Evolutionary conservation across 257 asterid genomes (phyloP), one percentile per base, ranked within the genome.

Genomic region (Scutellaria baicalensis): DNA sequence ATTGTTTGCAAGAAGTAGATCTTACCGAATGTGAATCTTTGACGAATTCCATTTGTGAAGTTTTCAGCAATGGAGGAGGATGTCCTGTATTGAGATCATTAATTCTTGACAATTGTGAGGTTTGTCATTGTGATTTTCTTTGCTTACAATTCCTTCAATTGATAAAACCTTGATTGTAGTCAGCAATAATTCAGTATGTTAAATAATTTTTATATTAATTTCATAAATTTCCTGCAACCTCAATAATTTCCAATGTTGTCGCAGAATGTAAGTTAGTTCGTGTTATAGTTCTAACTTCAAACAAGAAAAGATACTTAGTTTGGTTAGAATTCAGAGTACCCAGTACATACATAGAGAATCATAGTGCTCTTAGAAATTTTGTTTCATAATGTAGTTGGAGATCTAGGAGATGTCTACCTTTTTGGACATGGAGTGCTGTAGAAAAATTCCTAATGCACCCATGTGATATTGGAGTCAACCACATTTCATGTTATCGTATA

Each of bases 21-120:
- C 99, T 94, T 76, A 85, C 92, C 47, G 99, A 91, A 80, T 94
- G 99, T 23, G 99, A 91, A 77, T 85, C 96, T 18, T 80, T 94
- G 83, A 91, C 91, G 20, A 82, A 94, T 78, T 86, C n/a, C n/a
- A n/a, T n/a, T n/a, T n/a, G n/a, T n/a, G n/a, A n/a, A n/a, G n/a
- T n/a, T n/a, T n/a, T n/a, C n/a, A n/a, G n/a, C n/a, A n/a, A n/a
- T n/a, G n/a, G n/a, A n/a, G n/a, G n/a, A n/a, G n/a, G n/a, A n/a
- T n/a, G n/a, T n/a, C n/a, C n/a, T n/a, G n/a, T n/a, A n/a, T n/a
- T n/a, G n/a, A n/a, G n/a, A n/a, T n/a, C n/a, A n/a, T n/a, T n/a
- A n/a, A n/a, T n/a, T n/a, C n/a, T n/a, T n/a, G n/a, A n/a, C n/a
- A n/a, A n/a, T n/a, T n/a, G n/a, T n/a, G n/a, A n/a, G n/a, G n/a